Evolutionary conservation across 2,329 filamentous ascomycete genomes (phyloP), one percentile per base, ranked within the genome.

Genomic region (Trichoderma breve): DNA sequence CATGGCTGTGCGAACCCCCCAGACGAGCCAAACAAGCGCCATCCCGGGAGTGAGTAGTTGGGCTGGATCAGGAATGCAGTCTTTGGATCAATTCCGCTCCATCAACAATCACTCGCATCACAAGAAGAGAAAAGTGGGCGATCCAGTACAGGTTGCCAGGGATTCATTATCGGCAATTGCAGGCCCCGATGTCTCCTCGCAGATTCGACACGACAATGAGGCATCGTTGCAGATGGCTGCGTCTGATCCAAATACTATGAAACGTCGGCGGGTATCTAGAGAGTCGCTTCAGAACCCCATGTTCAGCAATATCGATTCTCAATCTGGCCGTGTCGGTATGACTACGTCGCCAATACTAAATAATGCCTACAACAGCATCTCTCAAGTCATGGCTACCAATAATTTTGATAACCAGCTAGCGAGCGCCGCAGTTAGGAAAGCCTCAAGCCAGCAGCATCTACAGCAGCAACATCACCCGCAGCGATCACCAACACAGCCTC

Each of bases 201-300:
- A 67, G n/a, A 70, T 70, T 36, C 71, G 68, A 39, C 70, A 32
- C 15, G 62, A 39, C 43, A 62, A 74, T 71, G 32, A 75, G 30
- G 61, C 76, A 24, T 26, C 69, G 18, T 24, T 68, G 28, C 76
- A 74, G 11, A 55, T 24, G 34, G 36, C 47, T n/a, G 12, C 64
- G n/a, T 30, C 62, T 26, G 74, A 75, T 39, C 73, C 74, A 26
- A 66, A 57, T 11, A 60, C 53, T 21, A 53, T 69, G 30, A 80
- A 80, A 71, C 77, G 79, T 8, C 78, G 76, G 28, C 76, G 78
- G 55, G 72, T 77, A 15, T 77, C 78, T 3, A 75, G 75, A 36
- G 76, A 74, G 15, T 64, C 67, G 28, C 61, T 47, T n/a, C 75
- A 76, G 26, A 72, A 71, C n/a, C 64, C 69, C 18, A 64, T 39